phyloP scores from a whole-genome alignment of 2,329 filamentous ascomycete genomes.

The Fusarium napiforme region DNA sequence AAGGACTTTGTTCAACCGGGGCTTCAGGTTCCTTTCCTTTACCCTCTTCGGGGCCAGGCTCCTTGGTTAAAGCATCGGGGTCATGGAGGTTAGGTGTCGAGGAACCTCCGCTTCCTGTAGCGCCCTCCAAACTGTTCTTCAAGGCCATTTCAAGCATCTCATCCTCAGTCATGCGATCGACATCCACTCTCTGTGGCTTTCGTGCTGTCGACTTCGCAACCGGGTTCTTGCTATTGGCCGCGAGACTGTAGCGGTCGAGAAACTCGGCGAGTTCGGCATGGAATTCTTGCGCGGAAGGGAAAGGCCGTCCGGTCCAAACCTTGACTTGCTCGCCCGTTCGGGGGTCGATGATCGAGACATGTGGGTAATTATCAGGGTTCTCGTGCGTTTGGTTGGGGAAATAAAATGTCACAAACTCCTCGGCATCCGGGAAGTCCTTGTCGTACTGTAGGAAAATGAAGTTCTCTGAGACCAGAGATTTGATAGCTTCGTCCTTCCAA shows the following conservation, averaged over 20 bases:
- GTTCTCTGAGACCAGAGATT: conserved; percentile 85
- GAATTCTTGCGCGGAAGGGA: conserved; percentile 81
- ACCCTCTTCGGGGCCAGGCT: conserved; percentile 58
- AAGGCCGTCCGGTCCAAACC: conserved; percentile 88
- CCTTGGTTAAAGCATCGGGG: conserved; percentile 88
- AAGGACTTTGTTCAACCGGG: conserved; percentile 57
- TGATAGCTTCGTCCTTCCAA: conserved; percentile 88
- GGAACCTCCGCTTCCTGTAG: conserved; percentile 47
- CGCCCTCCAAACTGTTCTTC: conserved; percentile 81
- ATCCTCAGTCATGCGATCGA: conserved; percentile 93
- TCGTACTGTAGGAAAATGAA: conserved; percentile 97
- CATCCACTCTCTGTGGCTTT: conserved; percentile 74
- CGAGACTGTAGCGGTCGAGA: conserved; percentile 94
- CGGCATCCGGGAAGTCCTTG: conserved; percentile 82
- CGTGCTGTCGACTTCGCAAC: conserved; percentile 76
- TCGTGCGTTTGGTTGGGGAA: conserved; percentile 77
- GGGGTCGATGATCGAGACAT: conserved; percentile 95
- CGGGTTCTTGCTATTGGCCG: conserved; percentile 89
- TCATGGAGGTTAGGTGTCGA: conserved; percentile 72
- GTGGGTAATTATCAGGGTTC: conserved; percentile 89
- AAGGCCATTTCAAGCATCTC: conserved; percentile 97
- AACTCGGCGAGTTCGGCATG: conserved; percentile 94
- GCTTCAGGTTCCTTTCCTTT: conserved; percentile 64
- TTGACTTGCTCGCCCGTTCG: conserved; percentile 97
- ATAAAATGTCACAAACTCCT: conserved; percentile 91